phyloP scores from a whole-genome alignment of 495 filamentous ascomycete species.

The Saxispiralis lemnorum region DNA sequence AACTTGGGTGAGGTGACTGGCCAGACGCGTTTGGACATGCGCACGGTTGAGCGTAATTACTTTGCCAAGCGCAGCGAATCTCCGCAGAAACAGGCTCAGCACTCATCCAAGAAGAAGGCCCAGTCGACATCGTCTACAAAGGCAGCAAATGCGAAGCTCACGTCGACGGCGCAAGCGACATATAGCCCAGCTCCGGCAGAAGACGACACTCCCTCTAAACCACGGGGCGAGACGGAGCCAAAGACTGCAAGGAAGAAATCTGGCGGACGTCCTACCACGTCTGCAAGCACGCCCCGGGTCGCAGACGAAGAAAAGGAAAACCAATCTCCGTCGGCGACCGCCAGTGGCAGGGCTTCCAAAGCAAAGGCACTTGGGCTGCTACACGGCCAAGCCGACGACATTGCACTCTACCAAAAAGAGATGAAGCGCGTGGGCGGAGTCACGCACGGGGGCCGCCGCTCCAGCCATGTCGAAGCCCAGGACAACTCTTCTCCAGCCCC shows the following conservation, averaged over 20 bases:
- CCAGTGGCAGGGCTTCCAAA: conserved; percentile 66
- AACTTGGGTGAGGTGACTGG: conserved; percentile 88
- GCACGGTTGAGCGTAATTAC: conserved; percentile 37
- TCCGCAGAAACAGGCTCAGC: conserved; percentile 1
- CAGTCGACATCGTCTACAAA: neutral
- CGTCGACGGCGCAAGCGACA: too few species aligned
- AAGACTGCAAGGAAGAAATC: conserved; percentile 4
- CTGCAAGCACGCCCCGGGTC: conserved; percentile 6
- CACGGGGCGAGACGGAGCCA: conserved; percentile 6
- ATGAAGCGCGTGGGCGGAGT: conserved; percentile 72
- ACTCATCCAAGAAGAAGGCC: neutral
- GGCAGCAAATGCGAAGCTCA: neutral
- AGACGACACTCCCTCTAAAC: neutral
- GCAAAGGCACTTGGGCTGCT: conserved; percentile 58
- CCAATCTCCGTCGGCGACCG: conserved; percentile 58
- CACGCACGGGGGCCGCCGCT: conserved; percentile 52
- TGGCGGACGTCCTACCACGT: conserved; percentile 6
- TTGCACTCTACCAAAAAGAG: conserved; percentile 83
- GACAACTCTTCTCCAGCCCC: conserved; percentile 9
- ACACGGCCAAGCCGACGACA: conserved; percentile 61
- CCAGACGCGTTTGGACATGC: conserved; percentile 51
- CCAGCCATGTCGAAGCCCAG: conserved; percentile 23
- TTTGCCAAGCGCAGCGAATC: conserved; percentile 24
- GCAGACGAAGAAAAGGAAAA: conserved; percentile 53
- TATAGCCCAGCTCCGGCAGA: too few species aligned